Conservation (phyloP, 2,329 filamentous ascomycete genomes). For the Hymenoscyphus albidus region DNA sequence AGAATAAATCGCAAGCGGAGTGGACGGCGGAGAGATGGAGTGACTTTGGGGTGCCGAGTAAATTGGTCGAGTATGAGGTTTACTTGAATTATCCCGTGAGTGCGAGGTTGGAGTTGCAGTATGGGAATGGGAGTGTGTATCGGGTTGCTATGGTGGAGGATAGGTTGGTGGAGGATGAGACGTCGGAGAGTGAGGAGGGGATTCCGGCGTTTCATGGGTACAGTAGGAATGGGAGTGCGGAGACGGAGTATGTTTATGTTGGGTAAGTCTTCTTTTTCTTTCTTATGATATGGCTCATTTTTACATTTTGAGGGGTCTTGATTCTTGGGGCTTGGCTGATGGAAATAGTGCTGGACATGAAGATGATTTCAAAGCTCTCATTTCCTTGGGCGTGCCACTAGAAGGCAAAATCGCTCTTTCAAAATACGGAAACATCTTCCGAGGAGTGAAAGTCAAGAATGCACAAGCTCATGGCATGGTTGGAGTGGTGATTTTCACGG, state of each 20-base stretch:
- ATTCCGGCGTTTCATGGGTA: conserved; percentile 91
- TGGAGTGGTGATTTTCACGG: conserved; percentile 76
- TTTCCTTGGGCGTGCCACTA: conserved; percentile 64
- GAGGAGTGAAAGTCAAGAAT: conserved; percentile 84
- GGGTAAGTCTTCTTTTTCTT: neutral
- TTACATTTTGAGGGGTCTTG: neutral
- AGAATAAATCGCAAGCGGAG: neutral
- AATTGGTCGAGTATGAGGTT: conserved; percentile 45
- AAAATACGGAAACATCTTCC: conserved; percentile 78
- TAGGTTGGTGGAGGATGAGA: conserved; percentile 72
- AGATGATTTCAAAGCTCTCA: conserved; percentile 2
- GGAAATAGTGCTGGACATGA: neutral
- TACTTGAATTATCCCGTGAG: conserved; percentile 59
- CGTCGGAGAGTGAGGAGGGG: conserved; percentile 64
- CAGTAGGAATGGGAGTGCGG: conserved; percentile 79
- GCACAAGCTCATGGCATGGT: conserved; percentile 84
- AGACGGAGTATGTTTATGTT: conserved; percentile 13
- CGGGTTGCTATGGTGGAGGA: conserved; percentile 78
- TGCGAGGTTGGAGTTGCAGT: conserved; percentile 48
- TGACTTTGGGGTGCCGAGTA: conserved; percentile 4
- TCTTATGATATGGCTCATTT: neutral
- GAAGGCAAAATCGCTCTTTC: conserved; percentile 78
- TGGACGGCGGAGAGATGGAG: conserved; percentile 1
- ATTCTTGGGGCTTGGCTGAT: neutral
- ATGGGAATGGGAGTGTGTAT: conserved; percentile 50